These are phyloP conservation scores for Ramaria sp. DNA, from an alignment of 768 basidiomycete genomes.

Conservation along the genomic window DNA sequence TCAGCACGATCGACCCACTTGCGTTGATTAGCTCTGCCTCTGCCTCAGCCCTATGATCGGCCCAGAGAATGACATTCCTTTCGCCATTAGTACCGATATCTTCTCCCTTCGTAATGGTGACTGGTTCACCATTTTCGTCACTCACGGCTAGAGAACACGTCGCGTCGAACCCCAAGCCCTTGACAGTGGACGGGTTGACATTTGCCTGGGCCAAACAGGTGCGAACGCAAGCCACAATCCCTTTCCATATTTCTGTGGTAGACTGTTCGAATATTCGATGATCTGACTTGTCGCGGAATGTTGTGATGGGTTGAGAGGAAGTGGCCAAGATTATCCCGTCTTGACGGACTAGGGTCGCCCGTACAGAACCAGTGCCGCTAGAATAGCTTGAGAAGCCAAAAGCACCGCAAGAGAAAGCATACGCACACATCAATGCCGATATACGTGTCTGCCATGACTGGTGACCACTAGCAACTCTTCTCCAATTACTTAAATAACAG, in stretches of 20 bases:
- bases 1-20: constrained; percentile 73
- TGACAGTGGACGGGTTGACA: constrained; percentile 50
- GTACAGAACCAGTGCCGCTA: constrained; percentile 90
- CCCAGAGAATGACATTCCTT: constrained; percentile 90
- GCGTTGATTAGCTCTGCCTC: constrained; percentile 87
- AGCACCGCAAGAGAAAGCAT: not conserved
- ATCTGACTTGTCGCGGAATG: constrained; percentile 76
- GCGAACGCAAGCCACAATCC: constrained; percentile 51
- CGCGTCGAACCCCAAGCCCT: constrained; percentile 90
- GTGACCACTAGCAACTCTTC: not conserved
- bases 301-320: constrained; percentile 69
- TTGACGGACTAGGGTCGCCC: constrained; percentile 67
- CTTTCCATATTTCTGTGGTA: constrained; percentile 76
- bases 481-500: too few relatives aligned
- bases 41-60: constrained; percentile 88
- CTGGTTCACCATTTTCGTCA: constrained; percentile 59
- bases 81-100: constrained; percentile 55
- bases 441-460: constrained; percentile 1
- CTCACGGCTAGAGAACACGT: constrained; percentile 92
- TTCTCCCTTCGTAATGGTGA: constrained; percentile 62
- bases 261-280: constrained; percentile 96
- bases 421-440: constrained; percentile 12
- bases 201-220: constrained; percentile 50
- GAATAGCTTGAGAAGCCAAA: constrained; percentile 23
- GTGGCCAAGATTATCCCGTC: constrained; percentile 69